These are phyloP conservation scores for Favolaschia claudopus DNA, from an alignment of 768 basidiomycete genomes.

Conservation along the genomic window DNA sequence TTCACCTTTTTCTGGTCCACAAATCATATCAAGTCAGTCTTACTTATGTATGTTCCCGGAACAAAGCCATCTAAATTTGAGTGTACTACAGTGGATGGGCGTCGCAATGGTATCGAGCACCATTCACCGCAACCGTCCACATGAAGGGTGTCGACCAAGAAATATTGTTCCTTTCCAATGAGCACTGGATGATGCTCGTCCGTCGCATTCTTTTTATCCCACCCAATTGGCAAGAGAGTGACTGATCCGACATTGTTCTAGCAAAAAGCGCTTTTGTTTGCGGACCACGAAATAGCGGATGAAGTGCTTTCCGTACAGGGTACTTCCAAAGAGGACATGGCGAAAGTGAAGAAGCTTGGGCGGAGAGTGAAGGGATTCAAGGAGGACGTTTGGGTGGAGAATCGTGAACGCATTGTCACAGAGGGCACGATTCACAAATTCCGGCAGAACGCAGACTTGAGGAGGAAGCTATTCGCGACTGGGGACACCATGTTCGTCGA, in stretches of 20 bases:
- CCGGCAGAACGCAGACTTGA: constrained; percentile 52
- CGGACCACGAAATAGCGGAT: constrained; percentile 50
- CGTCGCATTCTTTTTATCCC: background rate
- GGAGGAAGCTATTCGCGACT: constrained; percentile 51
- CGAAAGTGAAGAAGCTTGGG: constrained; percentile 60
- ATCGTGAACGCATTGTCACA: constrained; percentile 57
- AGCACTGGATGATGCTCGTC: constrained; percentile 73
- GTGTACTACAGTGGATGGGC: constrained; percentile 48
- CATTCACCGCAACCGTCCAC: constrained; percentile 49
- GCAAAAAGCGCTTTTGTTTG: constrained; percentile 65
- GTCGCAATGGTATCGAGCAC: constrained; percentile 57
- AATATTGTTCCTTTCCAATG: constrained; percentile 54
- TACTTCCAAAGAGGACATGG: constrained; percentile 43
- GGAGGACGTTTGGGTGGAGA: constrained; percentile 53
- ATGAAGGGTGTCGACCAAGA: constrained; percentile 39
- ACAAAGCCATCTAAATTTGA: background rate
- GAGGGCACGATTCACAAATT: constrained; percentile 66
- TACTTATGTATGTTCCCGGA: background rate
- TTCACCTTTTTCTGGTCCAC: constrained; percentile 57
- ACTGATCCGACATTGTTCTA: background rate
- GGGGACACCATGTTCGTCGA: constrained; percentile 59
- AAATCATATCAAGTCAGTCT: constrained; percentile 48
- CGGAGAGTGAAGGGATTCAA: constrained; percentile 57
- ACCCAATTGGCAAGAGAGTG: background rate
- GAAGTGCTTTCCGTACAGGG: constrained; percentile 48